Evolutionary conservation across 257 asterid genomes (phyloP).

Genomic region (Oldenlandia corymbosa): DNA sequence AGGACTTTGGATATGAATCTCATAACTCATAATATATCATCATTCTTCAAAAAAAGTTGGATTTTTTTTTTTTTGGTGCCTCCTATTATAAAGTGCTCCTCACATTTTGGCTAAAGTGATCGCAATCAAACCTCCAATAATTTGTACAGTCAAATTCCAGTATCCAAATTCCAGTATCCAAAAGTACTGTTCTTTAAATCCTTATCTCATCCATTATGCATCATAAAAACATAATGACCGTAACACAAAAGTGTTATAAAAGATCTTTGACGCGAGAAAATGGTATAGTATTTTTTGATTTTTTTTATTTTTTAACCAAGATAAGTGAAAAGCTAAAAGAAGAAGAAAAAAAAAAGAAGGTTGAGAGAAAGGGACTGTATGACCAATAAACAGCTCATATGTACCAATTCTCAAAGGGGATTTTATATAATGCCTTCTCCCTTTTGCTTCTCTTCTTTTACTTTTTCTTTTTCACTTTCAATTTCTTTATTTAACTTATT

Average conservation of each 20-base stretch:
- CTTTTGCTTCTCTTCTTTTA: slow-evolving; percentile 1
- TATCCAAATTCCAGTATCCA: too few species aligned
- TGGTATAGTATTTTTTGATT: too few species aligned
- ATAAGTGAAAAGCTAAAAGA: neutral
- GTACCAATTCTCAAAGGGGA: slow-evolving; percentile 6
- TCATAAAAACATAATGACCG: too few species aligned
- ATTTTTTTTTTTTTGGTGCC: neutral
- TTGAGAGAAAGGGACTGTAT: neutral
- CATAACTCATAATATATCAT: too few species aligned
- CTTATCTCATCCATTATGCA: too few species aligned
- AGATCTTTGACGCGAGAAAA: too few species aligned
- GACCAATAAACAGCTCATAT: slow-evolving; percentile 26
- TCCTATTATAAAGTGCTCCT: neutral
- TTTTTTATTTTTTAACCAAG: too few species aligned
- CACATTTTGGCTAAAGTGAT: slow-evolving; percentile 2
- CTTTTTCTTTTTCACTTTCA: slow-evolving; percentile 19
- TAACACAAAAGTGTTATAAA: too few species aligned
- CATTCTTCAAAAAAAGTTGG: neutral
- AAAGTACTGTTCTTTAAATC: too few species aligned
- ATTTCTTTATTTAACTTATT: too few species aligned
- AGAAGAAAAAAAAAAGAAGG: neutral
- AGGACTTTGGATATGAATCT: neutral
- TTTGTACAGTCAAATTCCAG: neutral
- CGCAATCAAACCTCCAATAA: neutral
- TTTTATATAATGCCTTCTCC: neutral